A percentile compares a stretch with the other conserved stretches of the same genome.
Evolutionary conservation across 2,329 filamentous ascomycete genomes (phyloP).

Genomic region (Fusarium chlamydosporum): DNA sequence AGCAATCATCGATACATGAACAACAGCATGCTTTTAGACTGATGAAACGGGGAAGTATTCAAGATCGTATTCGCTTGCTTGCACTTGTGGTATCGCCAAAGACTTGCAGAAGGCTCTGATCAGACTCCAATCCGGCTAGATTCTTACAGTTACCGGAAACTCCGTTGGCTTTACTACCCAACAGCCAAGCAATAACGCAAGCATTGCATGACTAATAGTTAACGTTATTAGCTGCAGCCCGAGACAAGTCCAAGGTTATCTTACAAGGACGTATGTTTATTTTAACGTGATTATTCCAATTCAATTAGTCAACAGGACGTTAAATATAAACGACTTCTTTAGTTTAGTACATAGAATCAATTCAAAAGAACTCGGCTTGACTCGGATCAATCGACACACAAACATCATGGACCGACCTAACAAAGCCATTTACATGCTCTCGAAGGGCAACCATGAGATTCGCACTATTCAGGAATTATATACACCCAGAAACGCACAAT

Average conservation of each 20-base stretch:
- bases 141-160: background rate
- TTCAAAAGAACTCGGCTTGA: background rate
- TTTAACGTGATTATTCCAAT: background rate
- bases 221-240: background rate
- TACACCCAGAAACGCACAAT: background rate
- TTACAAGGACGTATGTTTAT: background rate
- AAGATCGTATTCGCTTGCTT: background rate
- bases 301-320: too few species aligned
- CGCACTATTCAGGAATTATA: slow-evolving; percentile 2
- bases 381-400: background rate
- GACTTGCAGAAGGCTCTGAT: background rate
- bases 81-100: background rate
- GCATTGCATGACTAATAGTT: background rate
- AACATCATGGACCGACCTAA: slow-evolving; percentile 3
- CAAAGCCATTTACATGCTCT: slow-evolving; percentile 20
- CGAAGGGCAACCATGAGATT: background rate
- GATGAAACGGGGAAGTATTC: too few species aligned
- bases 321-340: background rate
- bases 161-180: background rate
- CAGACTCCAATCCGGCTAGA: too few species aligned
- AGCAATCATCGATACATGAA: too few species aligned
- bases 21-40: background rate
- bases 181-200: background rate
- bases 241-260: background rate
- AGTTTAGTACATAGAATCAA: background rate